Base-by-base conservation (phyloP, 1,139 yeast species). In the Kazachstania sp. region DNA sequence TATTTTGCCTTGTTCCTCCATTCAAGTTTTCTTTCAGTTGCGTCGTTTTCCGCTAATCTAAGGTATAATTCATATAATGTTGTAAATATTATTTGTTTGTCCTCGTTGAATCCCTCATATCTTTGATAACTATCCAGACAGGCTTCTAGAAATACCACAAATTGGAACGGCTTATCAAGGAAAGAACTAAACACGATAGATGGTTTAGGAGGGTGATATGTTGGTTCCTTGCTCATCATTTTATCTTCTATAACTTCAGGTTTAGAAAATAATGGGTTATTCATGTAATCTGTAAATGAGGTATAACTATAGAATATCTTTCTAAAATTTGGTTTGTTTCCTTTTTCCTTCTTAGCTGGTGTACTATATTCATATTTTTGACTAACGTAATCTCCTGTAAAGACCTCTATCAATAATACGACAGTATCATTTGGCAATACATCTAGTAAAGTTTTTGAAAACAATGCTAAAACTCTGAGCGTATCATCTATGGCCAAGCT, bases 121-220 rank as follows among this genome's bases (percentile, higher is more conserved):
- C 73, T 75, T 50, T 84, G 90, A 61, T 86, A 86, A 8, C 86
- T 75, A 55, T 83, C 87, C 16, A 88, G 69, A 58, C 97, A 87
- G 0, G 97, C 97, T 61, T 92, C 98, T 48, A 92, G 67, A 55
- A 94, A 90, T n/a, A 86, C 85, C 18, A 90, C 95, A 72, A 92
- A 90, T 59, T 90, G 94, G 59, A 82, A 78, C 0, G 95, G 88
- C 60, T 85, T 87, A 57, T 83, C 79, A 15, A 86, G 79, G 63
- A 92, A 94, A 2, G 95, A 80, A 1, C 95, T 81, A 61, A 88
- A 94, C 2, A 92, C 86, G 39, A 92, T 71, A 46, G 90, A 76
- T 3, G 98, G 97, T 47, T 81, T 76, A 1, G 99, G 98, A 1
- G 97, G 97, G 49, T 84, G 81, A 61, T 90, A 90, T 0, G 95